phyloP scores from a whole-genome alignment of 352 stramenopile genomes.

The Phytopythium sindhum region DNA sequence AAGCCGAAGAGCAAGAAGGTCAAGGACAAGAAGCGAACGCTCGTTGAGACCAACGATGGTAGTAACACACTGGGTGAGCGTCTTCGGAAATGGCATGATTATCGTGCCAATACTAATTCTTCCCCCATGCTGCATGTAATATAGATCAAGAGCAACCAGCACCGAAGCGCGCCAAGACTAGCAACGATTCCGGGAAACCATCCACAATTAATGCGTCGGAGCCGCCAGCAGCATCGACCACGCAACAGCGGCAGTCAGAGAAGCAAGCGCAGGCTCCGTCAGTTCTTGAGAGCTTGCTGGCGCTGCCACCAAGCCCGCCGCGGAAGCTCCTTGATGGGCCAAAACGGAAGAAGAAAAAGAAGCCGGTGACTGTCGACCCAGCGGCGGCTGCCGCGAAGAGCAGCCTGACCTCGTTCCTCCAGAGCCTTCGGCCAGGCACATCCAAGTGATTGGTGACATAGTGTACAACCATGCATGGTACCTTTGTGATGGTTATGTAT shows the following conservation, averaged over 20 bases:
- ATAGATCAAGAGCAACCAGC: not conserved
- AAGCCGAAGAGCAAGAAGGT: slow-evolving; percentile 54
- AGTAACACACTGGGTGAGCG: not conserved
- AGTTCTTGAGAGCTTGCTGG: slow-evolving; percentile 36
- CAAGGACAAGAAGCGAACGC: slow-evolving; percentile 21
- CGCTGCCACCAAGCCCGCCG: slow-evolving; percentile 46
- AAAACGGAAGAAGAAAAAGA: slow-evolving; percentile 76
- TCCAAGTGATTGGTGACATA: slow-evolving; percentile 22
- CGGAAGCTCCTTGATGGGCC: slow-evolving; percentile 66
- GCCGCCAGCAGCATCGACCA: not conserved
- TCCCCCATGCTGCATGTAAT: not conserved
- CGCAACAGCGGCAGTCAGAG: not conserved
- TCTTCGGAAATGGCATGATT: not conserved
- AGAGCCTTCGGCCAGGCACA: slow-evolving; percentile 32
- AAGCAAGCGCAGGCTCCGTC: not conserved
- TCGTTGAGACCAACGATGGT: slow-evolving; percentile 7
- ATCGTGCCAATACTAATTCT: not conserved
- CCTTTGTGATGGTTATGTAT: not conserved
- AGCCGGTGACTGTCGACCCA: slow-evolving; percentile 26
- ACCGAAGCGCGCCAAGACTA: slow-evolving; percentile 28
- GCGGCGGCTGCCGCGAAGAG: slow-evolving; percentile 56
- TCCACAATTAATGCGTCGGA: not conserved
- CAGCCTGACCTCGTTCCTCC: slow-evolving; percentile 60
- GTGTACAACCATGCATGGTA: not conserved
- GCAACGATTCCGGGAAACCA: not conserved